phyloP scores from a whole-genome alignment of 78 protist species.

The Salpingoeca rosetta region DNA sequence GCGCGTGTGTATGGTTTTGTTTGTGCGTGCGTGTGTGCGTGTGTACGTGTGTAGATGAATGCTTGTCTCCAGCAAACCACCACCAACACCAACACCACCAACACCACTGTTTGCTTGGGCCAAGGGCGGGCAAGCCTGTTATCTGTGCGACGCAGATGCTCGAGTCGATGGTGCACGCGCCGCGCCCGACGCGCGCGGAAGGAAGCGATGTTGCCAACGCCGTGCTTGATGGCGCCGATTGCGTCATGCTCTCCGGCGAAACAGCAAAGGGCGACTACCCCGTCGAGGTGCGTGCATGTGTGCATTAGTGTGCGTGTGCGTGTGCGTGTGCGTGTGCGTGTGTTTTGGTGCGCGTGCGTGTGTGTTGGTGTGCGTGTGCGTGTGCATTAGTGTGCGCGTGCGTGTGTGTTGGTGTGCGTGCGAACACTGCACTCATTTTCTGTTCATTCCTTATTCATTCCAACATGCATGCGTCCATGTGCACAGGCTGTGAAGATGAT shows the following conservation, averaged over 20 bases:
- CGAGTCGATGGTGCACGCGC: slow-evolving; percentile 68
- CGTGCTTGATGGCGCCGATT: slow-evolving; percentile 72
- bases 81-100: no score
- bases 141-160: slow-evolving; percentile 63
- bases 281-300: slow-evolving; percentile 1
- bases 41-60: not conserved
- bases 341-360: not conserved
- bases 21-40: not conserved
- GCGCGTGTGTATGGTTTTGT: not conserved
- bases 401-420: no score
- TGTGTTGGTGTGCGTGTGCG: not conserved
- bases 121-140: slow-evolving; percentile 53
- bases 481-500: not conserved
- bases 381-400: not conserved
- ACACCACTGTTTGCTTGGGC: not conserved
- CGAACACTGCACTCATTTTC: no score
- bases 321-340: not conserved
- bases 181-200: slow-evolving; percentile 92
- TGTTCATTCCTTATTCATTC: no score
- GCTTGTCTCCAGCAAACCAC: not conserved
- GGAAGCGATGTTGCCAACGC: slow-evolving; percentile 67
- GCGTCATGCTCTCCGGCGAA: slow-evolving; percentile 81
- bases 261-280: slow-evolving; percentile 64
- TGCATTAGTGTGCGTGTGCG: not conserved
- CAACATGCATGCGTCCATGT: no score